These are phyloP conservation scores for Oryza officinalis DNA, from an alignment of 176 grass and related monocot species.

Conservation along the genomic window DNA sequence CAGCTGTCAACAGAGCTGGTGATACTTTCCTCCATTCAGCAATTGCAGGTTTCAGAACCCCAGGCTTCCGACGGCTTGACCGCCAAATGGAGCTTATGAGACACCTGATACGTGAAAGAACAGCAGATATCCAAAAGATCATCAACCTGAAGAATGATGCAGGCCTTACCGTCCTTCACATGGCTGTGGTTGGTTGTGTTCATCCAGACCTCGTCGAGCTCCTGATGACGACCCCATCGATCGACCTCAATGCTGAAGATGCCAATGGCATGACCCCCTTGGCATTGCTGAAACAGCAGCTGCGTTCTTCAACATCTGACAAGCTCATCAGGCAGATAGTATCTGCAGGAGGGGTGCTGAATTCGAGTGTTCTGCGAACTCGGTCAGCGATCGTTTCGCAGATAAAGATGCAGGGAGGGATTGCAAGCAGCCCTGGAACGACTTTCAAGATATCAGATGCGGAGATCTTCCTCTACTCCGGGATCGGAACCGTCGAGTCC, in stretches of 20 bases:
- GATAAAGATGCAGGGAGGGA: constrained; percentile 68
- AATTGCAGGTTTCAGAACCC: constrained; percentile 86
- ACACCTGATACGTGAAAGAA: constrained; percentile 50
- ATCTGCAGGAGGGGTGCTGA: constrained; percentile 78
- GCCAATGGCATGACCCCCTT: constrained; percentile 68
- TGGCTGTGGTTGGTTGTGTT: constrained; percentile 72
- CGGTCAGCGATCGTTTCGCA: constrained; percentile 68
- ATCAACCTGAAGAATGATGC: constrained; percentile 80
- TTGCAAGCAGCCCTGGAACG: constrained; percentile 71
- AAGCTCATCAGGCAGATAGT: constrained; percentile 78
- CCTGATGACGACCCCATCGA: constrained; percentile 57
- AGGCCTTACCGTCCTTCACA: constrained; percentile 77
- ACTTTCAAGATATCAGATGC: constrained; percentile 82
- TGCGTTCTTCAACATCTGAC: constrained; percentile 65
- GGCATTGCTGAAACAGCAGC: constrained; percentile 73
- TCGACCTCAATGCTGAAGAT: constrained; percentile 74
- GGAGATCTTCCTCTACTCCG: constrained; percentile 79
- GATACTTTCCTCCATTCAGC: constrained; percentile 91
- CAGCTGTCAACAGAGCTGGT: constrained; percentile 59
- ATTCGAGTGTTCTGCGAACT: constrained; percentile 52
- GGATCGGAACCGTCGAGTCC: constrained; percentile 38
- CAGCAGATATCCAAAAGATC: constrained; percentile 49
- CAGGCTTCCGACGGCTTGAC: constrained; percentile 81
- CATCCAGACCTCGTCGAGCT: constrained; percentile 76
- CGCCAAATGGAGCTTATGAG: constrained; percentile 80